Conservation (phyloP, 257 asterid species). For the Hygrophila difformis region DNA sequence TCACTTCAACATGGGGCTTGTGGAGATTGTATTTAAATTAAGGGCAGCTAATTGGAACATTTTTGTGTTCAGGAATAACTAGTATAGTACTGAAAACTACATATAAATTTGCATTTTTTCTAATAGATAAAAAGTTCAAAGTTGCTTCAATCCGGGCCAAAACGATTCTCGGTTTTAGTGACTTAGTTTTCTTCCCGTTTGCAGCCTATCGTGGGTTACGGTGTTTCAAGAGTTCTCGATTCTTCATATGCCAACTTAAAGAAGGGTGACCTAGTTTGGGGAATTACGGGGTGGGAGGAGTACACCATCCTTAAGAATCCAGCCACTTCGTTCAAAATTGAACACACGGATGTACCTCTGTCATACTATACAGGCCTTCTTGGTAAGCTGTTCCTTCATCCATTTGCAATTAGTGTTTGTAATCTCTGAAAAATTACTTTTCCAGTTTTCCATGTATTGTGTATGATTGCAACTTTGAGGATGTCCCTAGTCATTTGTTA, state of each 20-base stretch:
- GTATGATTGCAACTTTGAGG: too few species aligned
- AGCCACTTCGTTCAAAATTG: constrained; percentile 17
- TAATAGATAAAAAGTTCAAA: too few species aligned
- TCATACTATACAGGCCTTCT: constrained; percentile 55
- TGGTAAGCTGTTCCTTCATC: constrained; percentile 20
- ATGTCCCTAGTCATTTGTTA: too few species aligned
- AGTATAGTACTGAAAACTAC: too few species aligned
- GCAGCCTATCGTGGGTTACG: constrained; percentile 26
- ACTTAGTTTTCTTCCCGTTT: not conserved
- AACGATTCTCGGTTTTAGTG: not conserved
- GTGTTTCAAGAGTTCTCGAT: constrained; percentile 26
- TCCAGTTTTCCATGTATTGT: too few species aligned
- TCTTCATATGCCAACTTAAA: constrained; percentile 23
- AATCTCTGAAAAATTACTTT: too few species aligned
- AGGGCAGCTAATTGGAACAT: too few species aligned
- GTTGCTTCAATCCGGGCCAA: not conserved
- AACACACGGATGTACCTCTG: constrained; percentile 33
- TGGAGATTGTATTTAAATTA: not conserved
- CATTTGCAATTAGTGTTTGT: not conserved
- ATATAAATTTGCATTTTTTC: not conserved
- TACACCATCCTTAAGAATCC: constrained; percentile 19
- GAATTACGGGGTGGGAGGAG: constrained; percentile 32
- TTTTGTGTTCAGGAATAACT: too few species aligned
- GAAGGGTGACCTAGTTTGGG: constrained; percentile 31
- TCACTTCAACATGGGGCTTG: not conserved